phyloP scores from a whole-genome alignment of 2,329 filamentous ascomycete genomes.

The Cordyceps cicadae region DNA sequence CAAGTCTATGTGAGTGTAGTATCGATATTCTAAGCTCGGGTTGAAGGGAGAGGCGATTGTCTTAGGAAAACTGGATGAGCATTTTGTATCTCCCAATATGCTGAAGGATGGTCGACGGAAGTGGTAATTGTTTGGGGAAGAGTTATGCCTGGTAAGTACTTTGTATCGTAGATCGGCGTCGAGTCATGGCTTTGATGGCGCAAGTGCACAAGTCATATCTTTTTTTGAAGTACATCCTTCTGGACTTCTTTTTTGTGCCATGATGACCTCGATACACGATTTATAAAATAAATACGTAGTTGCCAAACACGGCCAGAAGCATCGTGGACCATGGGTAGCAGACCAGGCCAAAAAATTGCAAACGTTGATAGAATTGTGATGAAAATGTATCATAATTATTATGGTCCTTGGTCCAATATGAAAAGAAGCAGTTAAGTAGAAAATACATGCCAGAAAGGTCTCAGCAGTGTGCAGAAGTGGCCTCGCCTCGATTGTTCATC shows the following conservation, averaged over 20 bases:
- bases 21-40: background rate
- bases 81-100: background rate
- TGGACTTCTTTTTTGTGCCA: background rate
- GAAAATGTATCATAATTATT: background rate
- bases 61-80: no score
- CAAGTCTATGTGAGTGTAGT: background rate
- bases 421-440: background rate
- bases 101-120: background rate
- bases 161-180: background rate
- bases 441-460: background rate
- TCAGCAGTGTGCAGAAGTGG: background rate
- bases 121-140: background rate
- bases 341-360: background rate
- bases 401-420: constrained; percentile 1
- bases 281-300: background rate
- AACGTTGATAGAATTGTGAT: background rate
- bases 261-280: background rate
- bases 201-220: background rate
- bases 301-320: background rate
- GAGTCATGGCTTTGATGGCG: background rate
- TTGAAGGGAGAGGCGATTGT: no score
- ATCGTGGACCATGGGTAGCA: background rate
- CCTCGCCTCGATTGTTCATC: background rate
- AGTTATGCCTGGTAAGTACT: background rate
- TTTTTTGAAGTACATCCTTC: background rate